These are phyloP conservation scores for Cryptosporidium meleagridis DNA, from an alignment of 169 alveolate species.

Conservation along the genomic window DNA sequence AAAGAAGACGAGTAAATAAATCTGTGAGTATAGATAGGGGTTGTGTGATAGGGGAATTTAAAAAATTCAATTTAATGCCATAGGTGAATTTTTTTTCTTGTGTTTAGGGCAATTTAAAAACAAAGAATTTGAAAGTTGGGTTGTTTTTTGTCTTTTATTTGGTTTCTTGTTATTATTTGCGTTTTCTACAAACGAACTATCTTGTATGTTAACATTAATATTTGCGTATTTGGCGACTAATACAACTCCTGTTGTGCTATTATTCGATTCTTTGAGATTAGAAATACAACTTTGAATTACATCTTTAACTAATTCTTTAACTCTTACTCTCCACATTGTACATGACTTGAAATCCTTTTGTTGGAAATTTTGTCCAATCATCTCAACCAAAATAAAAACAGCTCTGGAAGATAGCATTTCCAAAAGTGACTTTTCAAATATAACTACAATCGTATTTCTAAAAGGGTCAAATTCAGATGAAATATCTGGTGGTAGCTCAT, in stretches of 20 bases:
- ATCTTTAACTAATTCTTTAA: slow-evolving; percentile 18
- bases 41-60: background rate
- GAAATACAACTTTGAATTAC: slow-evolving; percentile 8
- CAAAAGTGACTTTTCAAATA: slow-evolving; percentile 12
- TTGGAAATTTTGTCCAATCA: slow-evolving; percentile 54
- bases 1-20: too few relatives aligned
- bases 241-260: slow-evolving; percentile 48
- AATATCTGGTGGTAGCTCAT: slow-evolving; percentile 2
- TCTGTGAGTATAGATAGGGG: background rate
- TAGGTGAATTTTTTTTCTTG: background rate
- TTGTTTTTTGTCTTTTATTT: background rate
- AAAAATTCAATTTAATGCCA: background rate
- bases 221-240: slow-evolving; percentile 19
- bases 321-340: slow-evolving; percentile 34
- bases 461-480: slow-evolving; percentile 45
- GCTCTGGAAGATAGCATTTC: slow-evolving; percentile 66
- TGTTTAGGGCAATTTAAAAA: background rate
- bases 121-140: background rate
- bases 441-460: slow-evolving; percentile 1
- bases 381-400: slow-evolving; percentile 63
- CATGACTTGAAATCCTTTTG: slow-evolving; percentile 28
- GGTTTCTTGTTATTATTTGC: slow-evolving; percentile 1
- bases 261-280: background rate
- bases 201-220: background rate
- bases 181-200: background rate